Base-by-base conservation (phyloP, 495 filamentous ascomycete genomes). In the Lophiostoma macrostomum region DNA sequence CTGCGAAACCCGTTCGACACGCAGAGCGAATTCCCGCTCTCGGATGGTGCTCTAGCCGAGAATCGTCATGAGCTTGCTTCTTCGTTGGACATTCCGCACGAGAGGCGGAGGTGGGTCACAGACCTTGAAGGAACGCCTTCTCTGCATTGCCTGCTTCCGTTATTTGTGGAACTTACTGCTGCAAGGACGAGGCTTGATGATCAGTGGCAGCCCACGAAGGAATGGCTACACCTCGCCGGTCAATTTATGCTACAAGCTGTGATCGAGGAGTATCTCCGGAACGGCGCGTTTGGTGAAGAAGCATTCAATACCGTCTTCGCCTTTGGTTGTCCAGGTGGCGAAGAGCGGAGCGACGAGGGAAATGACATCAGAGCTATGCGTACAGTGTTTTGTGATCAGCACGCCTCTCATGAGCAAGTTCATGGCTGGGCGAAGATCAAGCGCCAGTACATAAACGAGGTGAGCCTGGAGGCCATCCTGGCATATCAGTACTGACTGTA, bases 191-290 rank as follows among this genome's bases (percentile, higher is more conserved):
- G 2, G 1, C 49, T 60, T 23, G 40, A 41, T 27, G 50, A 56
- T n/a, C n/a, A n/a, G 12, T 65, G 51, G 32, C 23, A 42, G 16
- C 35, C 66, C 3, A 72, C 71, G 16, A 50, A 46, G 2, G 38
- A 48, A 4, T 79, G 73, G 74, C 69, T 75, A 50, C 65, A 73
- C 10, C 57, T 78, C 6, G 70, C 73, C 0, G 71, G 66, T 0
- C 69, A 72, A 19, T 77, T 76, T 52, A 74, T 80, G 65, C 56
- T 74, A 10, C 77, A 81, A 40, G 74, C 78, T 5, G 66, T 64
- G 3, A 31, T 77, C 5, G 78, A 81, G 58, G 74, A 76, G 48
- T 72, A 73, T 34, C 60, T 70, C 12, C 56, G 71, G 22, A 67
- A 61, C 23, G 68, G 63, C 10, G 50, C 47, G 5, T 41, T 36